Conservation (phyloP, 1,139 yeast species). For the Candida sp. region DNA sequence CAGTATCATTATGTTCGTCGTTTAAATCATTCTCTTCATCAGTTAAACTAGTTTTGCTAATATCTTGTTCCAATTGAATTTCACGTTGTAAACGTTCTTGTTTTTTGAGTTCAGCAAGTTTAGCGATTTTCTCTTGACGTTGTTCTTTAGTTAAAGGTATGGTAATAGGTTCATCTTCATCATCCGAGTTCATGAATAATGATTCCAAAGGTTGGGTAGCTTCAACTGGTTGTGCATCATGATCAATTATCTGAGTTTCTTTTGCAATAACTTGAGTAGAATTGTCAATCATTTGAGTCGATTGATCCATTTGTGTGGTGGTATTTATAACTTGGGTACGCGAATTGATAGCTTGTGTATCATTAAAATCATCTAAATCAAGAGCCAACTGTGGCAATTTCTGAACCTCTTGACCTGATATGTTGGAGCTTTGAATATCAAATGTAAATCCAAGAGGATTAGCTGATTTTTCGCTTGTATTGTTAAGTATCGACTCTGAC, state of each 20-base stretch:
- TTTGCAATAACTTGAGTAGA: conserved; percentile 3
- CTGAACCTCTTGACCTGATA: conserved; percentile 7
- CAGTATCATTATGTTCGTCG: conserved; percentile 16
- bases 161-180: conserved; percentile 6
- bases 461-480: neutral
- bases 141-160: conserved; percentile 15
- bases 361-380: conserved; percentile 19
- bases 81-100: conserved; percentile 15
- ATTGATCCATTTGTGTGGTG: neutral
- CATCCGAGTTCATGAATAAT: conserved; percentile 3
- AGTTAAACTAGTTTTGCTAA: conserved; percentile 31
- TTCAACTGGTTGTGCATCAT: neutral
- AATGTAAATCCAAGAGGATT: neutral
- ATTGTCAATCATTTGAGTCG: conserved; percentile 2
- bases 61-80: conserved; percentile 27
- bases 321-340: neutral
- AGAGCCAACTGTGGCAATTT: conserved; percentile 26
- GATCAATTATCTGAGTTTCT: neutral
- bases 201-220: neutral
- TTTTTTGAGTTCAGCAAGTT: conserved; percentile 20
- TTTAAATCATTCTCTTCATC: conserved; percentile 41
- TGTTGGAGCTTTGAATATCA: neutral
- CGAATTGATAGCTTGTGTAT: neutral
- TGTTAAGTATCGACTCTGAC: neutral
- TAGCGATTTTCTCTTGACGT: conserved; percentile 18